Percentiles rank a stretch among this genome's conserved stretches.
Conservation (phyloP, 768 basidiomycete genomes). For the Suillus clintonianus region DNA sequence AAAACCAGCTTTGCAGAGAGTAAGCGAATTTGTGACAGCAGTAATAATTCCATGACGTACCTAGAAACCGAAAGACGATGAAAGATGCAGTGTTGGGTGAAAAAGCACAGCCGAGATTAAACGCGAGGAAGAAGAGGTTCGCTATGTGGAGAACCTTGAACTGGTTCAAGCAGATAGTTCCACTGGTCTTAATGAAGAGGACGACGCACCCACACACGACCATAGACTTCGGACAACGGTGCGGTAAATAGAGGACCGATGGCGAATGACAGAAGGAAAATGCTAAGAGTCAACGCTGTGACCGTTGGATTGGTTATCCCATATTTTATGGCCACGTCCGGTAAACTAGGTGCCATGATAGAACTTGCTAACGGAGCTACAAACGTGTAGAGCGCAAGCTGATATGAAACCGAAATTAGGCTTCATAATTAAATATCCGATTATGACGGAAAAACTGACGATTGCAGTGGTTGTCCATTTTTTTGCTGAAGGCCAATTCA, state of each 20-base stretch:
- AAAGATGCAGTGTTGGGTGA: constrained; percentile 56
- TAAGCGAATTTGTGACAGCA: not conserved
- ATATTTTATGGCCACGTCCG: not conserved
- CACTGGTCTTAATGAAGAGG: not conserved
- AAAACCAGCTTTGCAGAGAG: constrained; percentile 51
- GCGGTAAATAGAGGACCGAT: not conserved
- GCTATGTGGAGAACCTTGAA: constrained; percentile 45
- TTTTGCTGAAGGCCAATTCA: not conserved
- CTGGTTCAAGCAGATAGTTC: constrained; percentile 29
- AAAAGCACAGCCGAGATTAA: constrained; percentile 50
- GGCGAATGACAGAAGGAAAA: not conserved
- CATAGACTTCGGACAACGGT: constrained; percentile 31
- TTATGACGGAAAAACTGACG: constrained; percentile 39
- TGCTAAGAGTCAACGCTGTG: not conserved
- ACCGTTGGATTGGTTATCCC: not conserved
- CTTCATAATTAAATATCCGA: not conserved
- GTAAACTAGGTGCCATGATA: not conserved
- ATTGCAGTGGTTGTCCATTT: not conserved
- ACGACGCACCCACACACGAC: constrained; percentile 39
- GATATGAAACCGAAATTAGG: not conserved
- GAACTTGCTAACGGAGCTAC: not conserved
- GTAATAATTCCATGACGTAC: constrained; percentile 36
- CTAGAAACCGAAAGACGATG: constrained; percentile 67
- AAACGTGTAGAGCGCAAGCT: not conserved
- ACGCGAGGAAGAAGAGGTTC: not conserved